phyloP scores from a whole-genome alignment of 1,284 basidiomycete species.

The Fomitopsis palustris region DNA sequence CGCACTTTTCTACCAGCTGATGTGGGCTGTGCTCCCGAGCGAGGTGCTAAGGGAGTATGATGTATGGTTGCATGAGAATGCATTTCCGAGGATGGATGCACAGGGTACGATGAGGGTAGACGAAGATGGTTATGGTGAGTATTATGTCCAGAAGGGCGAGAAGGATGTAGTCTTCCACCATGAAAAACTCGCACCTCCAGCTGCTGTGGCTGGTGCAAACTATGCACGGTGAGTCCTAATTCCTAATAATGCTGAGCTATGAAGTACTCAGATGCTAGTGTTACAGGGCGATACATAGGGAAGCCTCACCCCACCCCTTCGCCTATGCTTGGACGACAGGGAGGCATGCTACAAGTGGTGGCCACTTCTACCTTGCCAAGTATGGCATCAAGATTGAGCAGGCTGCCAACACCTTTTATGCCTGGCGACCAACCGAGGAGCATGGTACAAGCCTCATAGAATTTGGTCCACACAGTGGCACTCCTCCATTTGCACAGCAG shows the following conservation, averaged over 20 bases:
- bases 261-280: background rate
- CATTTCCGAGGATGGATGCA: background rate
- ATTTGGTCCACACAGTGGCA: background rate
- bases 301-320: background rate
- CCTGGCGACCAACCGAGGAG: background rate
- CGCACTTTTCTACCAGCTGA: background rate
- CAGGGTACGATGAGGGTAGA: background rate
- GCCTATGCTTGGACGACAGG: background rate
- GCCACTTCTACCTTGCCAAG: slow-evolving; percentile 4
- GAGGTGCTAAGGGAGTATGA: background rate
- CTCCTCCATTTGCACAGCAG: background rate
- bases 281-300: background rate
- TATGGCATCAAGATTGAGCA: slow-evolving; percentile 5
- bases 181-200: background rate
- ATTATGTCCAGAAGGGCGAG: background rate
- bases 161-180: background rate
- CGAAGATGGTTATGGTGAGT: background rate
- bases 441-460: background rate
- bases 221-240: background rate
- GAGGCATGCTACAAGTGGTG: background rate
- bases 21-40: background rate
- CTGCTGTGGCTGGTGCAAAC: background rate
- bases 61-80: background rate
- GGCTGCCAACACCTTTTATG: background rate
- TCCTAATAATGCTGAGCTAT: too few species aligned